Base-by-base conservation (phyloP, 2,329 filamentous ascomycete species). In the Cladosporium colombiae region DNA sequence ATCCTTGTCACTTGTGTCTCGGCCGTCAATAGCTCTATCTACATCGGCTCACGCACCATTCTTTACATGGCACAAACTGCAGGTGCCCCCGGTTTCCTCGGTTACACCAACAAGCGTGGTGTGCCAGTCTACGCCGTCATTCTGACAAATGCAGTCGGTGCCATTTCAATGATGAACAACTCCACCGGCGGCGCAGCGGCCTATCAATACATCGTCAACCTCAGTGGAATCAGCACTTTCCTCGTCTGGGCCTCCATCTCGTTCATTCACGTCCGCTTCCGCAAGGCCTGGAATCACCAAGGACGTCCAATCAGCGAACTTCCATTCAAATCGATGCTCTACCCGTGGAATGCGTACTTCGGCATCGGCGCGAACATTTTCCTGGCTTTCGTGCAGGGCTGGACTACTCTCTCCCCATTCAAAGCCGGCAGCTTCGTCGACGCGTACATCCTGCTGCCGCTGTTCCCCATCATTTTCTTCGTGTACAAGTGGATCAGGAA, bases 81-180 rank as follows among this genome's bases (percentile, higher is more conserved):
- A 56, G 91, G 91, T 76, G 91, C 91, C 0, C 91, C 91, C 0
- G 80, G 78, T 23, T 84, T 93, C 71, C 81, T 93, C 1, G 89
- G 88, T 50, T 86, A 85, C 76, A 91, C 90, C 2, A 87, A 89
- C 74, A 80, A 79, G 27, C 82, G 86, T 16, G 91, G 91, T 29
- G 83, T 86, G 0, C 85, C 85, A 0, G 78, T 84, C 85, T 71
- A 85, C 76, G 76, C 90, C 77, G 71, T 93, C 52, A 73, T 91
- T 2, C 81, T 92, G 58, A 89, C 91, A 16, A 92, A 92, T 68
- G 78, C 87, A 1, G 89, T 90, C 64, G 90, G 89, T 11, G 83
- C 88, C 5, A 78, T 92, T n/a, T 86, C 87, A n/a, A 86, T 91
- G 84, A 90, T 91, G 86, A 91, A 91, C 70, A 78, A 90, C 37